These are phyloP conservation scores for Ceratocystis alfenasii DNA, from an alignment of 2,329 filamentous ascomycete species.

Conservation along the genomic window DNA sequence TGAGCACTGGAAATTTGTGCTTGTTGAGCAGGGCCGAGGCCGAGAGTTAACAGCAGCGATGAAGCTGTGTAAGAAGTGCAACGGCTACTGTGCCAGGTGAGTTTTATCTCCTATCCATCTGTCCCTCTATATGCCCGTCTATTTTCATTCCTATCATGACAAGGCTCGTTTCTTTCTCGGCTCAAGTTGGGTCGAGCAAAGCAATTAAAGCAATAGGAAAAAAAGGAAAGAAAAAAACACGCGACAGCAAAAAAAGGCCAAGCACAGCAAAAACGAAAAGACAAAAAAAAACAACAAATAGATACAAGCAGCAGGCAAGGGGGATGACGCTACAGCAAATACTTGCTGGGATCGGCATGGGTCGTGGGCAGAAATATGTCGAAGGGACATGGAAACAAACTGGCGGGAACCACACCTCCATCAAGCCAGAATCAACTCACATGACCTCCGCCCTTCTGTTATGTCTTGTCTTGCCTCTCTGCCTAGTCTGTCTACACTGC, in stretches of 20 bases:
- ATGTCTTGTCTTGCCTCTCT: no score
- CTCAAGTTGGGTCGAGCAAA: background rate
- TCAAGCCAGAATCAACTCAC: background rate
- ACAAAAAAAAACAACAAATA: background rate
- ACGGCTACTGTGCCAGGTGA: conserved; percentile 80
- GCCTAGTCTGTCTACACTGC: no score
- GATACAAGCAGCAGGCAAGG: conserved; percentile 17
- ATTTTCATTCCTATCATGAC: conserved; percentile 6
- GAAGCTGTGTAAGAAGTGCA: conserved; percentile 90
- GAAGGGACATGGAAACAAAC: background rate
- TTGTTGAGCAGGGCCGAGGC: conserved; percentile 83
- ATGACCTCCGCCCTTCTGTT: background rate
- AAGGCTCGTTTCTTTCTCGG: background rate
- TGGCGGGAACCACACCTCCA: background rate
- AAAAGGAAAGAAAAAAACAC: background rate
- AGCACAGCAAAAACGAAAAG: background rate
- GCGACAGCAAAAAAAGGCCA: background rate
- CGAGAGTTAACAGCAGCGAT: conserved; percentile 94
- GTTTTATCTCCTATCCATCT: conserved; percentile 26
- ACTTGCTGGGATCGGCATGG: conserved; percentile 8
- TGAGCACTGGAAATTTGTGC: conserved; percentile 90
- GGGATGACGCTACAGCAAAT: conserved; percentile 12
- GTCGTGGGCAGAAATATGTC: background rate
- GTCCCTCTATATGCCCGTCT: background rate
- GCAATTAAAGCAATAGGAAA: background rate